Evolutionary conservation across 2,329 filamentous ascomycete species (phyloP).

Genomic region (Cladophialophora chaetospira): DNA sequence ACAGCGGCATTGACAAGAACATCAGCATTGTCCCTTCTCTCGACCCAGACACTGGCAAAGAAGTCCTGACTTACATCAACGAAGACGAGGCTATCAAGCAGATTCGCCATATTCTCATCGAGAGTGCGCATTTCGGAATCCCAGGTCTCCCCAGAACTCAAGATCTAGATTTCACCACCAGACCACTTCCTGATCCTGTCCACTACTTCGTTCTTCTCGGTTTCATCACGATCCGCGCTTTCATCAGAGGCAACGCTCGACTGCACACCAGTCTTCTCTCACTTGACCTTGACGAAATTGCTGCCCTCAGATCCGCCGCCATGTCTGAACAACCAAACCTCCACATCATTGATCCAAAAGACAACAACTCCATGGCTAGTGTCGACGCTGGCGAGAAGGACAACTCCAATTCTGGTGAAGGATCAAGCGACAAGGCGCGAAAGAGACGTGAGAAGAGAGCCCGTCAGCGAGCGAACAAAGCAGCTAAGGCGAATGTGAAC

Average conservation of each 20-base stretch:
- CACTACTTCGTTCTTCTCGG: background rate
- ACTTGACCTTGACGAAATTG: background rate
- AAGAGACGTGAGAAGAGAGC: background rate
- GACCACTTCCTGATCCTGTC: background rate
- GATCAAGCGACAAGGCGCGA: background rate
- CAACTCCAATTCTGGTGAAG: background rate
- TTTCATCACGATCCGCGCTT: conserved; percentile 4
- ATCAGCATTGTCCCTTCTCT: background rate
- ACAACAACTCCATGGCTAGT: too few relatives aligned
- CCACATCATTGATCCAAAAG: background rate
- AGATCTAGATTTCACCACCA: background rate
- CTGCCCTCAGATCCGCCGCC: background rate
- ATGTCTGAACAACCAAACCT: background rate
- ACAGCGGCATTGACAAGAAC: background rate
- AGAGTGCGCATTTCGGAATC: background rate
- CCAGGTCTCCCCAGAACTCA: background rate
- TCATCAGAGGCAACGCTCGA: background rate
- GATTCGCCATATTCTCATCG: background rate
- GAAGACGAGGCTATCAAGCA: background rate
- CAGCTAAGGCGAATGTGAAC: background rate
- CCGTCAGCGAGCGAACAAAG: background rate
- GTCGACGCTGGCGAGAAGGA: too few relatives aligned
- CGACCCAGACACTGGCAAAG: background rate
- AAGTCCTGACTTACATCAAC: background rate
- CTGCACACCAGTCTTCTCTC: background rate